Conservation (phyloP, 2,329 filamentous ascomycete species). For the Fusarium pininemorale region DNA sequence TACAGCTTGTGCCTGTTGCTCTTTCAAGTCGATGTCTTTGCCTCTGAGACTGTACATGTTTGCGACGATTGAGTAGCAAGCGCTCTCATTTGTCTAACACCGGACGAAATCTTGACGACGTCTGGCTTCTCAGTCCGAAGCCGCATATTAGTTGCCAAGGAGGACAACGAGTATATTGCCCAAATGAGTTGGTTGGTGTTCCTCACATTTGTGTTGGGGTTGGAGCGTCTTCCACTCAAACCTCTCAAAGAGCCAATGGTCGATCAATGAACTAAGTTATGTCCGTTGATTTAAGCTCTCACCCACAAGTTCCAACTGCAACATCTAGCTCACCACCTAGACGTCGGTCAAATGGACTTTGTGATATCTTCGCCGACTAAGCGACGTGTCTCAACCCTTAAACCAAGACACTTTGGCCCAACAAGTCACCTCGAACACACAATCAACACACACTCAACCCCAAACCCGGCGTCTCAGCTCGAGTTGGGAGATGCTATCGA, state of each 20-base stretch:
- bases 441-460: too few species aligned
- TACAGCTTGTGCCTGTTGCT: not conserved
- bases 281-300: too few species aligned
- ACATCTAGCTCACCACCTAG: too few species aligned
- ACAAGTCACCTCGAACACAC: not conserved
- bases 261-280: not conserved
- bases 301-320: too few species aligned
- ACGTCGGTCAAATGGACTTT: not conserved
- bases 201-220: rapidly evolving
- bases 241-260: not conserved
- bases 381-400: not conserved
- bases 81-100: not conserved
- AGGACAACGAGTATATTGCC: not conserved
- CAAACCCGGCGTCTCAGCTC: too few species aligned
- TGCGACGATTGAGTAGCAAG: not conserved
- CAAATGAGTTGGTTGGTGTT: not conserved
- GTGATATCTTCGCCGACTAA: not conserved
- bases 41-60: not conserved
- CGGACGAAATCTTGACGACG: not conserved
- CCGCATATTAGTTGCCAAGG: not conserved
- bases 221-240: not conserved
- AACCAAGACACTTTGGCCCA: not conserved
- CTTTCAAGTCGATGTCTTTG: not conserved
- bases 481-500: not conserved
- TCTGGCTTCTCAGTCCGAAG: not conserved